These are phyloP conservation scores for Xerocomus potaroensis DNA, from an alignment of 768 basidiomycete species.

Conservation along the genomic window DNA sequence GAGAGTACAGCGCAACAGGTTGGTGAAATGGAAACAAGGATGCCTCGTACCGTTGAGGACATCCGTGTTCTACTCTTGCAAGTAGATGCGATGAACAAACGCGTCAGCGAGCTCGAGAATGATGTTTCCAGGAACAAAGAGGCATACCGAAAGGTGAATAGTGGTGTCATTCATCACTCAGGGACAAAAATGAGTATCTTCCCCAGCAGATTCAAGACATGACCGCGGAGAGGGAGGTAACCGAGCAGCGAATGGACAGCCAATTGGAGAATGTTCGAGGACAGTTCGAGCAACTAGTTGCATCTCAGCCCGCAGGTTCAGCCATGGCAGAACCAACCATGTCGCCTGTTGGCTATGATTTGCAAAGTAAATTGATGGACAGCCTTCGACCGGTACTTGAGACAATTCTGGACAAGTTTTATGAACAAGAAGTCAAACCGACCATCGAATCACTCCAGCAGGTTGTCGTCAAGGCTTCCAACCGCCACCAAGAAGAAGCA, in stretches of 20 bases:
- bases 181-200: conserved; percentile 1
- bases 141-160: conserved; percentile 17
- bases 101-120: conserved; percentile 19
- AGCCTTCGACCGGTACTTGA: conserved; percentile 19
- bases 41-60: conserved; percentile 23
- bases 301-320: conserved; percentile 2
- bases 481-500: conserved; percentile 20
- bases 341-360: neutral
- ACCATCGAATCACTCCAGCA: conserved; percentile 12
- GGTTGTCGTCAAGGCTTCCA: conserved; percentile 9
- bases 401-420: conserved; percentile 18
- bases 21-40: conserved; percentile 19
- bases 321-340: neutral
- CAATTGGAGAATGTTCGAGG: conserved; percentile 13
- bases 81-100: conserved; percentile 19
- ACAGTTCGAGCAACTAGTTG: conserved; percentile 16
- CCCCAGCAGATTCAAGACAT: conserved; percentile 17
- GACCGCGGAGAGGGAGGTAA: conserved; percentile 10
- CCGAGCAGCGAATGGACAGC: conserved; percentile 11
- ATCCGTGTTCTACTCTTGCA: conserved; percentile 24
- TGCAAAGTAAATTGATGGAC: conserved; percentile 16
- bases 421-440: conserved; percentile 21
- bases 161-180: neutral
- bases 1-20: conserved; percentile 15
- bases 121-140: conserved; percentile 18